phyloP scores from a whole-genome alignment of 2,329 filamentous ascomycete genomes.

The Periglandula ipomoeae region DNA sequence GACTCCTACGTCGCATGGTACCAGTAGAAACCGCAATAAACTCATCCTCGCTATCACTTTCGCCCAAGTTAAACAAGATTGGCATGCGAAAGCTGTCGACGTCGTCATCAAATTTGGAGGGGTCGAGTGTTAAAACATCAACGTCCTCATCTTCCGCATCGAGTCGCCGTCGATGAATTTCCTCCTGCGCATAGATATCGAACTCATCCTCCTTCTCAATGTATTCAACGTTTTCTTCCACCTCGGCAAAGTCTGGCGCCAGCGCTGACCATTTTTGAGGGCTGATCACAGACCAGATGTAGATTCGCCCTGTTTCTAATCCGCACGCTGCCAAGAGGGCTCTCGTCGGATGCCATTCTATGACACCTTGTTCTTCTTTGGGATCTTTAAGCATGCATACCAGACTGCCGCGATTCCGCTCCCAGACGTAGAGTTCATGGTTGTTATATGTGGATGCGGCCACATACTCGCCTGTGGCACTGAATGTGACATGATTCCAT shows the following conservation, averaged over 20 bases:
- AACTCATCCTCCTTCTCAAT: conserved; percentile 95
- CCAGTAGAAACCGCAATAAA: conserved; percentile 60
- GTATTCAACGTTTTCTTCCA: conserved; percentile 97
- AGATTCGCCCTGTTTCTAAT: conserved; percentile 84
- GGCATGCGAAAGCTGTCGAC: conserved; percentile 77
- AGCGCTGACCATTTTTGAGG: conserved; percentile 96
- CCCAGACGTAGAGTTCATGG: conserved; percentile 97
- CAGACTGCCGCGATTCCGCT: conserved; percentile 82
- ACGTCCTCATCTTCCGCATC: conserved; percentile 91
- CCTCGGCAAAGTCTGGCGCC: conserved; percentile 92
- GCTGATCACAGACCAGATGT: conserved; percentile 91
- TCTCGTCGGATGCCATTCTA: conserved; percentile 91
- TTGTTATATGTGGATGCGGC: conserved; percentile 97
- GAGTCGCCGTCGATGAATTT: conserved; percentile 81
- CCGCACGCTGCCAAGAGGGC: conserved; percentile 86
- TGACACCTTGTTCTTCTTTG: conserved; percentile 90
- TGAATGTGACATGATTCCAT: conserved; percentile 97
- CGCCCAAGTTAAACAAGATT: conserved; percentile 82
- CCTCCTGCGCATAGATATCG: conserved; percentile 91
- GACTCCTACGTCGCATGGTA: conserved; percentile 79
- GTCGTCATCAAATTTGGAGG: conserved; percentile 50
- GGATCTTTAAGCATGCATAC: conserved; percentile 96
- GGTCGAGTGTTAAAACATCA: conserved; percentile 75
- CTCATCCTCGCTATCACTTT: conserved; percentile 94
- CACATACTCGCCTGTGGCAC: conserved; percentile 88